Conservation (phyloP, 2,329 filamentous ascomycete species). For the Leptographium procerum region DNA sequence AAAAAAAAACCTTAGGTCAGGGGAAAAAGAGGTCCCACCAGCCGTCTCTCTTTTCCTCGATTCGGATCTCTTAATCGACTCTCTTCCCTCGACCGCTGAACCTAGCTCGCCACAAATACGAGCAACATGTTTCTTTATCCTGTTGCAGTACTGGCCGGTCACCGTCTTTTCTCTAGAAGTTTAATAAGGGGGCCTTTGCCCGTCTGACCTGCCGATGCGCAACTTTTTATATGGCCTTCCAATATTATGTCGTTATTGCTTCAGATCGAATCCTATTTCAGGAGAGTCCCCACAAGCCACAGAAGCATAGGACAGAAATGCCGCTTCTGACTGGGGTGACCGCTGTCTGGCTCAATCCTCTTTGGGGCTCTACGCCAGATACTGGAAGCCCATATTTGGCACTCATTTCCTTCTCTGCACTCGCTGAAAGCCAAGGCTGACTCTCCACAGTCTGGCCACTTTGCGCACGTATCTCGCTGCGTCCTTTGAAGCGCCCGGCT, state of each 20-base stretch:
- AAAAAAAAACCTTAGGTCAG: too few relatives aligned
- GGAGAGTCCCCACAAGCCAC: background rate
- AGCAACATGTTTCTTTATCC: background rate
- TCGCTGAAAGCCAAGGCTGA: background rate
- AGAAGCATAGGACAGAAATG: background rate
- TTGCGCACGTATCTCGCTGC: background rate
- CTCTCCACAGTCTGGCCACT: constrained; percentile 1
- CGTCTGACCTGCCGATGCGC: background rate
- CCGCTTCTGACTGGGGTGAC: background rate
- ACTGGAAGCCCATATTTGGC: background rate
- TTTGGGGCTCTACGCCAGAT: background rate
- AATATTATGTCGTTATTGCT: background rate
- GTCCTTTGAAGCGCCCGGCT: too few relatives aligned
- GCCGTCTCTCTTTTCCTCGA: background rate
- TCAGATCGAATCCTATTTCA: background rate
- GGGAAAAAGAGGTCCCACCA: background rate
- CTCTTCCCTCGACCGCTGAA: background rate
- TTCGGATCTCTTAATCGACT: background rate
- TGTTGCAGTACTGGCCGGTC: too few relatives aligned
- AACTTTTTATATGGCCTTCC: too few relatives aligned
- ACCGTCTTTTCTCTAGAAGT: background rate
- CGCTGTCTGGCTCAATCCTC: background rate
- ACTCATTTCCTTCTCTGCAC: background rate
- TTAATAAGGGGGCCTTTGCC: background rate
- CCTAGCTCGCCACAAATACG: background rate